Conservation (phyloP, 1,139 yeast species). For the Chernovozyma sophiae-reginae region DNA sequence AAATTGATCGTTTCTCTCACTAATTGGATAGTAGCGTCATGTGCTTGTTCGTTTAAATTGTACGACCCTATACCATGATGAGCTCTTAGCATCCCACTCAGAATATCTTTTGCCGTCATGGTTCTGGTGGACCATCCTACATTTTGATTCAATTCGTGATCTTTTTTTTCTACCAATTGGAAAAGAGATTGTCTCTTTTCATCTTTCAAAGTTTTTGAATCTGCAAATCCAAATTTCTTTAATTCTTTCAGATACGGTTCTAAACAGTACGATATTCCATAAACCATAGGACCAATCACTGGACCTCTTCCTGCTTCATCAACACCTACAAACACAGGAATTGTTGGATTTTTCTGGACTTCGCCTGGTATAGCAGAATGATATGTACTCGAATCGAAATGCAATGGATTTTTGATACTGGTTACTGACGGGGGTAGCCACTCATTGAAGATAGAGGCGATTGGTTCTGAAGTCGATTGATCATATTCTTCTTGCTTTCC, state of each 20-base stretch:
- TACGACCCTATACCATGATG: constrained; percentile 52
- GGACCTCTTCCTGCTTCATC: constrained; percentile 99
- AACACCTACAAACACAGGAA: constrained; percentile 65
- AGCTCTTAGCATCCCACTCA: constrained; percentile 78
- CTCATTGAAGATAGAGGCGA: neutral
- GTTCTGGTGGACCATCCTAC: constrained; percentile 88
- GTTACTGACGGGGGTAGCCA: constrained; percentile 35
- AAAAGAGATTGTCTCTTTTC: constrained; percentile 61
- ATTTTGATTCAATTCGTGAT: constrained; percentile 45
- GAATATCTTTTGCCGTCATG: constrained; percentile 83
- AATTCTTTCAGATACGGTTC: constrained; percentile 47
- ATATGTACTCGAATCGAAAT: constrained; percentile 33
- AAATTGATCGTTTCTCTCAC: constrained; percentile 56
- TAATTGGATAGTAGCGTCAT: constrained; percentile 81
- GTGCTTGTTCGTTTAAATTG: constrained; percentile 93
- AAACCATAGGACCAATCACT: constrained; percentile 95
- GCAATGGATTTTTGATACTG: constrained; percentile 18
- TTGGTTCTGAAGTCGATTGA: neutral
- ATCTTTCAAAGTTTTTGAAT: constrained; percentile 83
- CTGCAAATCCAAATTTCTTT: constrained; percentile 79
- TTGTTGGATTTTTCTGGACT: constrained; percentile 14
- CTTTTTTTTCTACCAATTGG: constrained; percentile 47
- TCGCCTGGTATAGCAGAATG: constrained; percentile 28
- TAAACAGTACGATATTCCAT: constrained; percentile 78
- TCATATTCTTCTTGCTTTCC: neutral